These are phyloP conservation scores for Kuraishia borneana DNA, from an alignment of 805 yeast genomes.

Conservation along the genomic window DNA sequence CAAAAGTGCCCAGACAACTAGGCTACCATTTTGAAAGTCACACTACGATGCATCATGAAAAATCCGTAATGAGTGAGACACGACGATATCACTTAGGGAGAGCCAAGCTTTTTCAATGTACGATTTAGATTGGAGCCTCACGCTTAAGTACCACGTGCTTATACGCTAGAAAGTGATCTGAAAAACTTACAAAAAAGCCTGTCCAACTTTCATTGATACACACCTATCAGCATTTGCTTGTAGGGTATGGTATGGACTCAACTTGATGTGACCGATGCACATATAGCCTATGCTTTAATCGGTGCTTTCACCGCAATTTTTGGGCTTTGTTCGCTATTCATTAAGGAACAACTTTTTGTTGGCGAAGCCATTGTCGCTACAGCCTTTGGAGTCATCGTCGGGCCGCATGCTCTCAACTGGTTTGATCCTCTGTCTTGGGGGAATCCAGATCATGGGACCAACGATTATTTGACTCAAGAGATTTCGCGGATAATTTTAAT, in stretches of 20 bases:
- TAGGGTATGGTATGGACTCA: conserved; percentile 3
- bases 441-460: conserved; percentile 38
- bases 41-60: too few species aligned
- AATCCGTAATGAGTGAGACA: too few species aligned
- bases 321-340: conserved; percentile 68
- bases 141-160: too few species aligned
- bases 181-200: too few species aligned
- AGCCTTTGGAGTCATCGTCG: conserved; percentile 74
- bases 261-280: conserved; percentile 35
- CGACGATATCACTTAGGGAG: too few species aligned
- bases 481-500: conserved; percentile 73
- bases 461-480: conserved; percentile 75
- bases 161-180: too few species aligned
- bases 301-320: conserved; percentile 77
- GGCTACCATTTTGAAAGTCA: too few species aligned
- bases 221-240: too few species aligned
- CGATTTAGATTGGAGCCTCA: too few species aligned
- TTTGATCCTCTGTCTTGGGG: conserved; percentile 70
- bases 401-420: conserved; percentile 82
- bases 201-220: too few species aligned
- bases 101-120: too few species aligned
- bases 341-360: conserved; percentile 73
- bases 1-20: too few species aligned
- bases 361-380: conserved; percentile 92
- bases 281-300: conserved; percentile 77